A percentile compares a stretch with the other conserved stretches of the same genome.
Conservation (phyloP, 306 rosid species). For the Rubus parviflorus region DNA sequence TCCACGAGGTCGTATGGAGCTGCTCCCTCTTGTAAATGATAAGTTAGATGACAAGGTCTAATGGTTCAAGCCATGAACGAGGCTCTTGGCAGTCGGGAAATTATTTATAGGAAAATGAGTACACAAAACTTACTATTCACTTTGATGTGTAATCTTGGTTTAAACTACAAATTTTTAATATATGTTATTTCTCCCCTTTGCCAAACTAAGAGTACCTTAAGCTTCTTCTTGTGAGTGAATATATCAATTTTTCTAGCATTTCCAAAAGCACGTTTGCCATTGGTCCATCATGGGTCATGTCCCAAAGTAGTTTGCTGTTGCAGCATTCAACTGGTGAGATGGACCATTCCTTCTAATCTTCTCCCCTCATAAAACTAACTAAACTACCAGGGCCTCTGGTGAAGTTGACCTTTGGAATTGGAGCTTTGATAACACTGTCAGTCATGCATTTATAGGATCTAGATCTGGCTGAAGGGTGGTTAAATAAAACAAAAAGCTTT, state of each 20-base stretch:
- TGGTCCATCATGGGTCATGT: neutral
- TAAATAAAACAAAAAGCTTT: neutral
- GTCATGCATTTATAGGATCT: neutral
- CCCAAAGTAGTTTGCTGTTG: neutral
- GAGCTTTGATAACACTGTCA: neutral
- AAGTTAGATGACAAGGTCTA: conserved; percentile 81
- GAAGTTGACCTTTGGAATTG: neutral
- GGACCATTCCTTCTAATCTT: too few relatives aligned
- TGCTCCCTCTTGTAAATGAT: conserved; percentile 94
- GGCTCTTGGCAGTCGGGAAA: conserved; percentile 33
- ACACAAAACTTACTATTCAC: conserved; percentile 27
- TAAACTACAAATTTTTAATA: conserved; percentile 39
- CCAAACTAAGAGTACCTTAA: neutral
- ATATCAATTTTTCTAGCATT: neutral
- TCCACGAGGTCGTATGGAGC: conserved; percentile 76
- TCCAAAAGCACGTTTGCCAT: neutral
- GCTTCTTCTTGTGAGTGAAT: conserved; percentile 9
- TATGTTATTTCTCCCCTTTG: conserved; percentile 1
- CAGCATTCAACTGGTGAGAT: neutral
- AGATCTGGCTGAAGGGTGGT: neutral
- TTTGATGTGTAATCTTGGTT: conserved; percentile 34
- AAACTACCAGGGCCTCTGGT: neutral
- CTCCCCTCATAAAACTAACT: neutral
- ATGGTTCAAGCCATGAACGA: conserved; percentile 24
- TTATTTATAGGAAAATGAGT: conserved; percentile 38